A percentile compares a stretch with the other conserved stretches of the same genome.
phyloP scores from a whole-genome alignment of 1,139 yeast genomes.

The Pichia inconspicua region DNA sequence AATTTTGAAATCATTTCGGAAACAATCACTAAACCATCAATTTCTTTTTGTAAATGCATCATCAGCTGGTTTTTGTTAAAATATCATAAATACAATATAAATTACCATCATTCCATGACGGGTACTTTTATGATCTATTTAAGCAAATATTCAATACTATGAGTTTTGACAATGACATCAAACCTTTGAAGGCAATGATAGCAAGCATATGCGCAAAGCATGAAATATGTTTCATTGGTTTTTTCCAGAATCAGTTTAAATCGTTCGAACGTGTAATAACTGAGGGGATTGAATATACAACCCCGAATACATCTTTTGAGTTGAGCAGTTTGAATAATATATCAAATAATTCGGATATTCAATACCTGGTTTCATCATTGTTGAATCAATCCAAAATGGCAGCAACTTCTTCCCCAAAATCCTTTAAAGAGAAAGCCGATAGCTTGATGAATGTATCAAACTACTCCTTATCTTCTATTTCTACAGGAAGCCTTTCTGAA shows the following conservation, averaged over 20 bases:
- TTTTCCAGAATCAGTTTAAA: conserved; percentile 9
- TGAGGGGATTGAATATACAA: conserved; percentile 7
- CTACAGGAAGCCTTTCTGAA: not conserved
- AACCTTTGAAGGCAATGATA: conserved; percentile 1
- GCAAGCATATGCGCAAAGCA: conserved; percentile 7
- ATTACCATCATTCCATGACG: not conserved
- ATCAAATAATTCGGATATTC: conserved; percentile 8
- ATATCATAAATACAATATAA: not conserved
- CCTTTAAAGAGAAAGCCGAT: not conserved
- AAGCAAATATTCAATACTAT: not conserved
- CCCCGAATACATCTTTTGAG: conserved; percentile 9
- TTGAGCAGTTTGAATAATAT: conserved; percentile 2
- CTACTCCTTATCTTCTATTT: conserved; percentile 1
- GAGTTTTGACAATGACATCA: conserved; percentile 6
- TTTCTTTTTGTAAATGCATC: not conserved
- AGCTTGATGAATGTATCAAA: not conserved
- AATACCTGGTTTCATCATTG: conserved; percentile 4
- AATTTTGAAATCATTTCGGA: conserved; percentile 1
- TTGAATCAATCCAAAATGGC: conserved; percentile 4
- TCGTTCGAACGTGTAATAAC: conserved; percentile 9
- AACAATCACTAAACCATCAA: not conserved
- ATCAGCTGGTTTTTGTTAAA: not conserved
- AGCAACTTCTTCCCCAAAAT: conserved; percentile 7
- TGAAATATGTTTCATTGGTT: conserved; percentile 10
- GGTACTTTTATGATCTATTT: conserved; percentile 4